Evolutionary conservation across 371 early-diverging fungal species (phyloP).

Genomic region (Saksenaea oblongispora): DNA sequence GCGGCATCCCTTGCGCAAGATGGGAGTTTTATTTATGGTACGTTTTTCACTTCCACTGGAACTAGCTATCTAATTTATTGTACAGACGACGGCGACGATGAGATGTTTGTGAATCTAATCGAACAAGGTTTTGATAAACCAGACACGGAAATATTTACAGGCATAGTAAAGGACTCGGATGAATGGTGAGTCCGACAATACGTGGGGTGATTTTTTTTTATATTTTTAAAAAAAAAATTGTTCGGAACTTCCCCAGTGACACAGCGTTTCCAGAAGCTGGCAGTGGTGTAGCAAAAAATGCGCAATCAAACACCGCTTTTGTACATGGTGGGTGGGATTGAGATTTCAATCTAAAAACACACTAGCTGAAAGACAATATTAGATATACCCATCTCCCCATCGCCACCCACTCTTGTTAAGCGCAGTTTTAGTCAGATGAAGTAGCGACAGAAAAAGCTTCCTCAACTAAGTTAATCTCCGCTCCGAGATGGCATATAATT

Average conservation of each 20-base stretch:
- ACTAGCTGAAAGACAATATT: too few species aligned
- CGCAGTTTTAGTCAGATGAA: background rate
- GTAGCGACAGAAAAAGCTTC: background rate
- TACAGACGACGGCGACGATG: background rate
- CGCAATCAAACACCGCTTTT: slow-evolving; percentile 3
- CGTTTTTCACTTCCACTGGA: background rate
- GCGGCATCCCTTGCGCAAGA: background rate
- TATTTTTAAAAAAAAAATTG: background rate
- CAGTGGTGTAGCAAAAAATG: slow-evolving; percentile 2
- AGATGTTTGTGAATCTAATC: background rate
- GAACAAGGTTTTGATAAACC: background rate
- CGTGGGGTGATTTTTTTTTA: slow-evolving; percentile 3
- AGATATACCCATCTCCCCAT: background rate
- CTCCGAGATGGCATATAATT: background rate
- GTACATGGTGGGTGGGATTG: background rate
- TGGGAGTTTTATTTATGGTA: background rate
- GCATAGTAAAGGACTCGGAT: background rate
- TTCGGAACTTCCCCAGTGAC: background rate
- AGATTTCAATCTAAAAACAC: background rate
- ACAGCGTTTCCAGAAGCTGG: background rate
- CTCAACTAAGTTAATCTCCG: background rate
- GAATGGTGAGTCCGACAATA: background rate
- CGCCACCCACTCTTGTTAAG: background rate
- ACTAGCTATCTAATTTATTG: background rate
- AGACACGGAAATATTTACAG: background rate